phyloP scores from a whole-genome alignment of 177 flowering plant species.

The Telopea speciosissima region DNA sequence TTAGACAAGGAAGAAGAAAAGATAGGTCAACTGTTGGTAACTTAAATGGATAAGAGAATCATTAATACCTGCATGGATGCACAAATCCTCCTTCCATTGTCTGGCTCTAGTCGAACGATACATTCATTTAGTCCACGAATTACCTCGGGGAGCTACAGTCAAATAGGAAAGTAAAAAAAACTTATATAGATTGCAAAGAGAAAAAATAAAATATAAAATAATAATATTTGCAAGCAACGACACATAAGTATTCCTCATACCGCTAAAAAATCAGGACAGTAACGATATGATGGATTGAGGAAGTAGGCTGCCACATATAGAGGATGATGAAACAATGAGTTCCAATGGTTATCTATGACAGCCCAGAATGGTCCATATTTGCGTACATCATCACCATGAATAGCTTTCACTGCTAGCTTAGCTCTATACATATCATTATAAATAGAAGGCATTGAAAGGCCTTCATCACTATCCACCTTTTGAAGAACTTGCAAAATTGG shows the following conservation, averaged over 20 bases:
- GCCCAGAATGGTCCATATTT: constrained; percentile 77
- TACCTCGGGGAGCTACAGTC: constrained; percentile 61
- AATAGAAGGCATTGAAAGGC: constrained; percentile 52
- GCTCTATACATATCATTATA: constrained; percentile 77
- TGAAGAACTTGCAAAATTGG: constrained; percentile 66
- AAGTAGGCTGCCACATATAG: constrained; percentile 81
- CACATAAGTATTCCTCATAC: constrained; percentile 35
- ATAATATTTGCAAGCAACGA: neutral
- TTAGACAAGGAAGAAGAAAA: neutral
- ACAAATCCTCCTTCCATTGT: constrained; percentile 53
- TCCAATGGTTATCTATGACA: constrained; percentile 67
- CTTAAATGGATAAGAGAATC: neutral
- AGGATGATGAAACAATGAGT: constrained; percentile 65
- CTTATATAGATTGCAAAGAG: neutral
- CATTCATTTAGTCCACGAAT: constrained; percentile 80
- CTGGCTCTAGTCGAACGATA: constrained; percentile 70
- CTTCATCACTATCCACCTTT: constrained; percentile 44
- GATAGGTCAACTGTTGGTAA: neutral
- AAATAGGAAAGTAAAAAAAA: neutral
- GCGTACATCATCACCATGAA: constrained; percentile 65
- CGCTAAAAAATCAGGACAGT: constrained; percentile 62
- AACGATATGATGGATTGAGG: constrained; percentile 78
- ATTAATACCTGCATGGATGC: constrained; percentile 73
- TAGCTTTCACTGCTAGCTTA: constrained; percentile 62
- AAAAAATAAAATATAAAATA: neutral